phyloP scores from a whole-genome alignment of 345 rosid genomes.

The Aquilaria sinensis region DNA sequence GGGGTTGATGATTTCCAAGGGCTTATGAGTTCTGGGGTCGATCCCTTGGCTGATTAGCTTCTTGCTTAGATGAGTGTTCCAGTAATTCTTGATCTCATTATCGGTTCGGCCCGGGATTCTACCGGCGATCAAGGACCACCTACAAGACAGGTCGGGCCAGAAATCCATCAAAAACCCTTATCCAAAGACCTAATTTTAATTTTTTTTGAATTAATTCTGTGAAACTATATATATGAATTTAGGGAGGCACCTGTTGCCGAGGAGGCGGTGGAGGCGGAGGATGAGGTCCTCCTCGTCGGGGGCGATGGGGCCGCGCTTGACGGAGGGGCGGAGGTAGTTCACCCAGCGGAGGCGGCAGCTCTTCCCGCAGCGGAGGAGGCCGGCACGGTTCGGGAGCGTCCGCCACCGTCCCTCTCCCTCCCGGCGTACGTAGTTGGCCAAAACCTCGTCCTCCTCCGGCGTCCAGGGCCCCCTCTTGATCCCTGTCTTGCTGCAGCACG shows the following conservation, averaged over 20 bases:
- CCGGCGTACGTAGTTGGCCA: constrained; percentile 36
- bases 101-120: constrained; percentile 65
- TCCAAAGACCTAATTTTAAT: too few species aligned
- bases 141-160: neutral
- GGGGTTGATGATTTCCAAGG: neutral
- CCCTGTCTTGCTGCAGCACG: constrained; percentile 57
- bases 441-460: constrained; percentile 50
- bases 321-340: constrained; percentile 58
- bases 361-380: constrained; percentile 60
- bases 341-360: constrained; percentile 75
- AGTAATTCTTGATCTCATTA: constrained; percentile 66
- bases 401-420: constrained; percentile 65
- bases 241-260: constrained; percentile 30
- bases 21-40: constrained; percentile 63
- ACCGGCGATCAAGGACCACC: constrained; percentile 69
- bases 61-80: constrained; percentile 68
- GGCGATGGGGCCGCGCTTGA: constrained; percentile 58
- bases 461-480: constrained; percentile 64
- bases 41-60: constrained; percentile 59
- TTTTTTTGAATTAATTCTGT: neutral
- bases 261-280: constrained; percentile 55
- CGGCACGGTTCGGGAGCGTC: constrained; percentile 51
- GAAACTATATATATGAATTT: too few species aligned
- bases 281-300: constrained; percentile 67
- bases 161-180: too few species aligned